Percentiles rank a stretch among this genome's conserved stretches.
These are phyloP conservation scores for Sedum album DNA, from an alignment of 164 flowering plant species.

Conservation along the genomic window DNA sequence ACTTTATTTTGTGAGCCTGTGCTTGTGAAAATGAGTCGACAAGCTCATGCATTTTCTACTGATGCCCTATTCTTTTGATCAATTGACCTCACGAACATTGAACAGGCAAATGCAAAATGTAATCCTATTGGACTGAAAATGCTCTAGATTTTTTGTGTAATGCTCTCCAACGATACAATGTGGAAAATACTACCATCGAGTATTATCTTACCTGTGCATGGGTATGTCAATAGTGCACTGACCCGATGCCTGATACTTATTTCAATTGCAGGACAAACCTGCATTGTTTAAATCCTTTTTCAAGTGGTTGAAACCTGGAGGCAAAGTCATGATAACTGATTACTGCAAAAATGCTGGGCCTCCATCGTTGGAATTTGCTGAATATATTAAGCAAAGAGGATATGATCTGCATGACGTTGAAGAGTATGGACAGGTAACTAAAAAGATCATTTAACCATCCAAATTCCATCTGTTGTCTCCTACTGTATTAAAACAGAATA, in stretches of 20 bases:
- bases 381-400: slow-evolving; percentile 83
- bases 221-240: no score
- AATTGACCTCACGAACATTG: background rate
- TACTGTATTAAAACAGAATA: background rate
- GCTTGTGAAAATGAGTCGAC: background rate
- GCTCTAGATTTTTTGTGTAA: background rate
- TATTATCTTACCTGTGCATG: background rate
- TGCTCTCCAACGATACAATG: background rate
- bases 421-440: slow-evolving; percentile 75
- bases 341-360: slow-evolving; percentile 70
- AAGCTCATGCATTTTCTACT: background rate
- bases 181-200: background rate
- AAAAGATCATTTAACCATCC: background rate
- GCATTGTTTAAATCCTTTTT: slow-evolving; percentile 64
- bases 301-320: slow-evolving; percentile 98
- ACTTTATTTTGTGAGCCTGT: background rate
- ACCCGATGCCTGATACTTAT: background rate
- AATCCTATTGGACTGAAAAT: background rate
- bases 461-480: no score
- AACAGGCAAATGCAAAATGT: background rate
- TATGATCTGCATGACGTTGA: slow-evolving; percentile 87
- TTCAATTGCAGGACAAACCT: slow-evolving; percentile 72
- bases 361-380: slow-evolving; percentile 60
- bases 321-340: slow-evolving; percentile 81
- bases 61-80: background rate